Percentiles rank a stretch among this genome's conserved stretches.
These are phyloP conservation scores for Sicyos baderoa DNA, from an alignment of 306 rosid species.

Conservation along the genomic window DNA sequence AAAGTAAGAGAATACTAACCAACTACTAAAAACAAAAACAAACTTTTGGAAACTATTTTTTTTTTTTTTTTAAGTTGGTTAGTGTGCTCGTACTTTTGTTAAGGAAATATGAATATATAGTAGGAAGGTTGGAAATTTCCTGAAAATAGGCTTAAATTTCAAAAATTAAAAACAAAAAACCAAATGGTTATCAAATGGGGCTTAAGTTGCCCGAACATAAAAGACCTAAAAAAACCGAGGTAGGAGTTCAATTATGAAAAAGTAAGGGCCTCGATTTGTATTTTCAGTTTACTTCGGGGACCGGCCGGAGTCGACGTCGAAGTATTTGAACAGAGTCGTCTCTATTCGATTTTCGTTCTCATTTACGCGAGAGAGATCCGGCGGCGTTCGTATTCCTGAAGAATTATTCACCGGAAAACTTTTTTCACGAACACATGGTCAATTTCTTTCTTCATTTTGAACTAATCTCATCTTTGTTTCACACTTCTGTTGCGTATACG, in stretches of 20 bases:
- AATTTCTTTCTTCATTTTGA: not conserved
- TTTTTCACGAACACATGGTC: slow-evolving; percentile 5
- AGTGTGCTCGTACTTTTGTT: too few species aligned
- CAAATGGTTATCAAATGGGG: too few species aligned
- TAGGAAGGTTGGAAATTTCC: too few species aligned
- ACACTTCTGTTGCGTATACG: not conserved
- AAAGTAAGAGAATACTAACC: too few species aligned
- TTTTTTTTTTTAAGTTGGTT: too few species aligned
- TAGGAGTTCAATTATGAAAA: not conserved
- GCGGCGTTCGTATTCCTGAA: not conserved
- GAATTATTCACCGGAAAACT: not conserved
- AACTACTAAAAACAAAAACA: too few species aligned
- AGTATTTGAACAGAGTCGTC: slow-evolving; percentile 1
- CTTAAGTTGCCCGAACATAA: not conserved
- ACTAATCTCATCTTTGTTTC: not conserved
- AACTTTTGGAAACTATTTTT: too few species aligned
- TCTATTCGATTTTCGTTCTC: not conserved
- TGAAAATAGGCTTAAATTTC: too few species aligned
- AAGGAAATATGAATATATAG: too few species aligned
- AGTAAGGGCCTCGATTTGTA: not conserved
- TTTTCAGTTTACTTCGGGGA: not conserved
- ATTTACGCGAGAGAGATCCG: slow-evolving; percentile 13
- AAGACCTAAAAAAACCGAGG: not conserved
- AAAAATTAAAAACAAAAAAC: not conserved
- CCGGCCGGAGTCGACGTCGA: slow-evolving; percentile 11